Evolutionary conservation across 345 rosid genomes (phyloP).

Genomic region (Dimocarpus longan): DNA sequence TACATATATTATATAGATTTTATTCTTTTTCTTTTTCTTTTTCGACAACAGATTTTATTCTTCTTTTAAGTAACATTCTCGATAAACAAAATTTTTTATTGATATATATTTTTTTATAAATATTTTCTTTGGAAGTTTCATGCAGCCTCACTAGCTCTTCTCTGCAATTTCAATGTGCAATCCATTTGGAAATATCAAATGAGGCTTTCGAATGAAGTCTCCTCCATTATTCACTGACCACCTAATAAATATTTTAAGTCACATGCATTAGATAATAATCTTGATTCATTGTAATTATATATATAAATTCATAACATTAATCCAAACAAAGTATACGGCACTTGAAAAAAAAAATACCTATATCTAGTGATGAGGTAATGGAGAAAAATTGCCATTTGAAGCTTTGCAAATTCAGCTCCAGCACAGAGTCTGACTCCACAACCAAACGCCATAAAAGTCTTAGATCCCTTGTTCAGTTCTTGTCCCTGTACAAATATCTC

Average conservation of each 20-base stretch:
- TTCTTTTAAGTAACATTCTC: too few species aligned
- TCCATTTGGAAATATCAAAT: conserved; percentile 18
- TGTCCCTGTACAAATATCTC: background rate
- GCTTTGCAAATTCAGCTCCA: background rate
- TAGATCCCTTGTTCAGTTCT: background rate
- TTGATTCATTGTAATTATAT: too few species aligned
- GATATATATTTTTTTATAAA: too few species aligned
- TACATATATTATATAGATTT: too few species aligned
- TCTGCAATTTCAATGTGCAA: conserved; percentile 16
- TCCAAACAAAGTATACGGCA: too few species aligned
- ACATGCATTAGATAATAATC: too few species aligned
- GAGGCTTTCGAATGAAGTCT: conserved; percentile 15
- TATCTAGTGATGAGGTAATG: background rate
- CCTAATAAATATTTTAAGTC: background rate
- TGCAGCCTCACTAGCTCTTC: background rate
- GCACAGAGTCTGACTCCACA: background rate
- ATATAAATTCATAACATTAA: too few species aligned
- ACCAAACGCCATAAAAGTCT: too few species aligned
- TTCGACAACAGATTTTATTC: too few species aligned
- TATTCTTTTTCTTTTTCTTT: too few species aligned
- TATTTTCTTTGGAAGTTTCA: too few species aligned
- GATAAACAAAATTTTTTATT: too few species aligned
- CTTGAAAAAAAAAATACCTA: background rate
- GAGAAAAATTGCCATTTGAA: background rate
- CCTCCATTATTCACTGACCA: conserved; percentile 22